A percentile compares a stretch with the other conserved stretches of the same genome.
Evolutionary conservation across 495 filamentous ascomycete species (phyloP).

Genomic region (Schizothecium vesticola): DNA sequence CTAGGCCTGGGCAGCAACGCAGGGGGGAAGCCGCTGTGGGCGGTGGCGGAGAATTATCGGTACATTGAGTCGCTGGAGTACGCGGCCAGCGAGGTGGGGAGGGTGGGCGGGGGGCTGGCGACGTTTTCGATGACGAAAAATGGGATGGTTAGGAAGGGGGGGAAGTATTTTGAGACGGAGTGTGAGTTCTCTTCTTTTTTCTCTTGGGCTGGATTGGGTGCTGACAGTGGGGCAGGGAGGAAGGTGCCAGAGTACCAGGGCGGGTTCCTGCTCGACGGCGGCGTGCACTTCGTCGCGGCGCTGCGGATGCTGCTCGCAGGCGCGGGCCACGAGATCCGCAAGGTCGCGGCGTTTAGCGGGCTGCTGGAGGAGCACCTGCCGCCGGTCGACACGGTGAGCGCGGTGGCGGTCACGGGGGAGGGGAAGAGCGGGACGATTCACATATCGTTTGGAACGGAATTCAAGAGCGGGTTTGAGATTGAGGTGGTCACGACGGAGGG

Average conservation of each 20-base stretch:
- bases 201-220: neutral
- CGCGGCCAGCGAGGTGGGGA: conserved; percentile 49
- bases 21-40: conserved; percentile 46
- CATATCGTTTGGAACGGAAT: conserved; percentile 63
- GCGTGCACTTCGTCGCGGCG: conserved; percentile 64
- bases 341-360: conserved; percentile 53
- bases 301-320: conserved; percentile 55
- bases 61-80: conserved; percentile 54
- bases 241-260: conserved; percentile 68
- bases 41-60: conserved; percentile 72
- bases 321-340: conserved; percentile 38
- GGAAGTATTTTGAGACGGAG: conserved; percentile 53
- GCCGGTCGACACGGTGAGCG: conserved; percentile 69
- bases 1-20: no score
- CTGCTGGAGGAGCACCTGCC: conserved; percentile 57
- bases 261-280: conserved; percentile 74
- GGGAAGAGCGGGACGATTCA: conserved; percentile 57
- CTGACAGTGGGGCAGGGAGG: conserved; percentile 45
- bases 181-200: conserved; percentile 31
- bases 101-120: conserved; percentile 60
- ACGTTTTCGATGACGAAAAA: conserved; percentile 57
- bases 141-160: conserved; percentile 44
- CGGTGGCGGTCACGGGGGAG: conserved; percentile 49
- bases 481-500: conserved; percentile 51
- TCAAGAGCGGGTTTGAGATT: conserved; percentile 44